Base-by-base conservation (phyloP, 2,329 filamentous ascomycete species). In the Eurotiales sp. region DNA sequence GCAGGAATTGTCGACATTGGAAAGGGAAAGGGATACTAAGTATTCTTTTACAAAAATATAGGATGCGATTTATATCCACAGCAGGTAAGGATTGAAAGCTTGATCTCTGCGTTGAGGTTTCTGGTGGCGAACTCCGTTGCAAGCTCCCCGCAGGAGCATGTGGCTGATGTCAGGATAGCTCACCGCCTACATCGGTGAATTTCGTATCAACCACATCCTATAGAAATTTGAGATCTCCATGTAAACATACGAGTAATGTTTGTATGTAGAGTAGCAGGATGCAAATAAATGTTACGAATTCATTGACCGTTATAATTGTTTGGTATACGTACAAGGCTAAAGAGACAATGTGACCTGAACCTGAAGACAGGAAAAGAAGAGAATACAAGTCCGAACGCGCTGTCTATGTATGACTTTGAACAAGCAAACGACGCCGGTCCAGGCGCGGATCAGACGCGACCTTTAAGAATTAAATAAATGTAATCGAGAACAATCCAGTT, bases 1-100 rank as follows among this genome's bases (percentile, higher is more conserved):
- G 14, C 41, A 10, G 44, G 39, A 37, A 17, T 37, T 15, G 42
- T 8, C 3, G 52, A 32, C 52, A 54, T 54, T 41, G 34, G 15
- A 19, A 43, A 14, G 14, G 14, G 5, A 25, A 15, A 21, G 19
- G 27, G 12, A 17, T 8, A 29, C 11, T 11, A 29, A 29, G 6
- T 11, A 15, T 15, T 2, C 7, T 15, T 36, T 29, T 29, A 29
- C 11, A 29, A 11, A 29, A 6, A 29, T 29, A 6, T 6, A 36
- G 12, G n/a, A n/a, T n/a, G n/a, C n/a, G n/a, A n/a, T n/a, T n/a
- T n/a, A n/a, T n/a, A n/a, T n/a, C n/a, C n/a, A n/a, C n/a, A n/a
- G n/a, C n/a, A n/a, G n/a, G n/a, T n/a, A n/a, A n/a, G n/a, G 6
- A 17, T 36, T 36, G 19, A 23, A n/a, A n/a, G n/a, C n/a, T n/a